Conservation (phyloP, 352 stramenopile genomes). For the Globisporangium alternatum region DNA sequence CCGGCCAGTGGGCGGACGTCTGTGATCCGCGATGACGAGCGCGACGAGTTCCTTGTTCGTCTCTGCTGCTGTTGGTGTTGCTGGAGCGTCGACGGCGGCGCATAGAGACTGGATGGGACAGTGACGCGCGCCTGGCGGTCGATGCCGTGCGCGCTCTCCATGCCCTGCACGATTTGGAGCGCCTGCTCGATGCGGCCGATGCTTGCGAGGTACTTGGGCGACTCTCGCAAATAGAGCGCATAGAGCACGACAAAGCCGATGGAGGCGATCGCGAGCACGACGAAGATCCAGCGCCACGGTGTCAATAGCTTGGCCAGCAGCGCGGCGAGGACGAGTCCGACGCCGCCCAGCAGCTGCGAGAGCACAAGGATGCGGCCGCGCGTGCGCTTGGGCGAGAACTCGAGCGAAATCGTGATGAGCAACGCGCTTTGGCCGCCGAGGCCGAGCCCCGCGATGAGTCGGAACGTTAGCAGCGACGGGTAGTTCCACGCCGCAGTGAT, state of each 20-base stretch:
- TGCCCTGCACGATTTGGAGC: conserved; percentile 42
- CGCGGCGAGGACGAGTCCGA: conserved; percentile 42
- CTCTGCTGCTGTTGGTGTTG: conserved; percentile 26
- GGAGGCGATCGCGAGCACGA: conserved; percentile 17
- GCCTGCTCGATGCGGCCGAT: conserved; percentile 59
- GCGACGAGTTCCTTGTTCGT: conserved; percentile 18
- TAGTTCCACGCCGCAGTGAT: conserved; percentile 35
- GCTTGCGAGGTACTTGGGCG: conserved; percentile 66
- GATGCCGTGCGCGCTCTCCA: conserved; percentile 63
- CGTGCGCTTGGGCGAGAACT: conserved; percentile 60
- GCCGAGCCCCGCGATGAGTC: conserved; percentile 39
- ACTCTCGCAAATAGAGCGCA: conserved; percentile 45
- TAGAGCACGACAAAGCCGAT: conserved; percentile 25
- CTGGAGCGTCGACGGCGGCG: conserved; percentile 27
- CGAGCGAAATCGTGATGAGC: conserved; percentile 46
- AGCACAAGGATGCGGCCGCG: conserved; percentile 57
- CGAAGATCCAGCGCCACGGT: conserved; percentile 19
- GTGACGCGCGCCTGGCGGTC: conserved; percentile 45
- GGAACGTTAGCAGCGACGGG: conserved; percentile 37
- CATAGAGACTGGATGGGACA: conserved; percentile 58
- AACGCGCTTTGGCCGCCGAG: conserved; percentile 57
- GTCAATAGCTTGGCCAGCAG: conserved; percentile 29
- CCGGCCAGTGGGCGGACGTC: conserved; percentile 7
- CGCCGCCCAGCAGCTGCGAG: conserved; percentile 32
- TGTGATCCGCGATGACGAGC: conserved; percentile 7